These are phyloP conservation scores for Pleurotus citrinopileatus DNA, from an alignment of 768 basidiomycete species.

Conservation along the genomic window DNA sequence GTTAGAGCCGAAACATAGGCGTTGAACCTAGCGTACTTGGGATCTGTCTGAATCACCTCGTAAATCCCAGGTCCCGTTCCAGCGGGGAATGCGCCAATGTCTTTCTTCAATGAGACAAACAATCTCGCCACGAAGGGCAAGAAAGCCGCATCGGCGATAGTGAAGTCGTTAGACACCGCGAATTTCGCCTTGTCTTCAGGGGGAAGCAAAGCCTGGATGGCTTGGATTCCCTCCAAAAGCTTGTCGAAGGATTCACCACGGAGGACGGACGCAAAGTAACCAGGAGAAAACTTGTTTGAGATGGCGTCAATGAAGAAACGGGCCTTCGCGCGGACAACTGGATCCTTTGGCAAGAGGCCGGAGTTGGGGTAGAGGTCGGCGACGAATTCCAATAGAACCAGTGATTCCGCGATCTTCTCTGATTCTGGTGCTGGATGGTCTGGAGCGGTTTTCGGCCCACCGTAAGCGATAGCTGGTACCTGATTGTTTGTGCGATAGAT, in stretches of 20 bases:
- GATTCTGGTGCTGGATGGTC: slow-evolving; percentile 60
- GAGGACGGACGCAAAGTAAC: slow-evolving; percentile 31
- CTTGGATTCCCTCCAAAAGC: slow-evolving; percentile 40
- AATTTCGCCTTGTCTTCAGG: slow-evolving; percentile 32
- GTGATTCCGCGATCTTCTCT: slow-evolving; percentile 60
- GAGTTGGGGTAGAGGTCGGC: slow-evolving; percentile 54
- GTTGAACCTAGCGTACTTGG: slow-evolving; percentile 48
- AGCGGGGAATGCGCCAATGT: slow-evolving; percentile 48
- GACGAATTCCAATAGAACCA: slow-evolving; percentile 64
- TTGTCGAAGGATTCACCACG: slow-evolving; percentile 39
- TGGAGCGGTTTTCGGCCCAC: slow-evolving; percentile 53
- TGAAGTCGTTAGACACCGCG: slow-evolving; percentile 44
- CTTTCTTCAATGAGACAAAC: slow-evolving; percentile 41
- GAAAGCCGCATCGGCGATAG: slow-evolving; percentile 62
- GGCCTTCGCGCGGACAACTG: slow-evolving; percentile 52
- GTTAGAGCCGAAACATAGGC: slow-evolving; percentile 47
- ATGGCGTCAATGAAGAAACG: slow-evolving; percentile 64
- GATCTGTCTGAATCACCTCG: slow-evolving; percentile 35
- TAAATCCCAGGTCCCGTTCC: slow-evolving; percentile 38
- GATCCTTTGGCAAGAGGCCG: slow-evolving; percentile 50
- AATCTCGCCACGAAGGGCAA: slow-evolving; percentile 60
- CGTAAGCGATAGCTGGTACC: slow-evolving; percentile 62
- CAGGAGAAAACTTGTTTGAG: slow-evolving; percentile 40
- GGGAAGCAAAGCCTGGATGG: slow-evolving; percentile 49
- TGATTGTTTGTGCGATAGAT: slow-evolving; percentile 17